phyloP scores from a whole-genome alignment of 768 basidiomycete species.

The Fomitopsis pulvina region DNA sequence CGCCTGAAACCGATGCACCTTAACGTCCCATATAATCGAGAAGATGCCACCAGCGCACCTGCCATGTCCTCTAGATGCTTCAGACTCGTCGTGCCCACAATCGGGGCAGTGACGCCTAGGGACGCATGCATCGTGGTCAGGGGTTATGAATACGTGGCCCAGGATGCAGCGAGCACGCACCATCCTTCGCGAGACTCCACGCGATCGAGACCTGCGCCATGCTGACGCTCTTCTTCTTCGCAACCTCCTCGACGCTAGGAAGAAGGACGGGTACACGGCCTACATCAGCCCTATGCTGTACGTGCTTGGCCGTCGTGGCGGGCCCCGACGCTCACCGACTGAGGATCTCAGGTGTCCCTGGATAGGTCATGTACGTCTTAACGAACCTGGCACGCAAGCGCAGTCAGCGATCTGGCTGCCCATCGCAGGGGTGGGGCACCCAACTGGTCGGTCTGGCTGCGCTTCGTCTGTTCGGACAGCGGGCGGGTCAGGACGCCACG shows the following conservation, averaged over 20 bases:
- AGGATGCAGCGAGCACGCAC: slow-evolving; percentile 10
- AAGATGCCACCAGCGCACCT: slow-evolving; percentile 9
- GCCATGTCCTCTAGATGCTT: slow-evolving; percentile 34
- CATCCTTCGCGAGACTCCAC: slow-evolving; percentile 28
- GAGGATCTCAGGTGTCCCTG: slow-evolving; percentile 12
- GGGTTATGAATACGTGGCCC: background rate
- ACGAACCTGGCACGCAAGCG: slow-evolving; percentile 1
- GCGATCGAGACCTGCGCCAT: slow-evolving; percentile 39
- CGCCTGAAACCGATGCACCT: background rate
- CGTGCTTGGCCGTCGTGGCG: no score
- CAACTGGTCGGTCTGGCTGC: slow-evolving; percentile 21
- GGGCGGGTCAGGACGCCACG: slow-evolving; percentile 28
- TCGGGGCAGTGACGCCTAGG: slow-evolving; percentile 30
- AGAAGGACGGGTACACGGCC: no score
- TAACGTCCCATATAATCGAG: background rate
- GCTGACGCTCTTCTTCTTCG: slow-evolving; percentile 31
- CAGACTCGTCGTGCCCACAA: slow-evolving; percentile 32
- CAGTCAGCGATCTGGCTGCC: background rate
- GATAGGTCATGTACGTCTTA: slow-evolving; percentile 1
- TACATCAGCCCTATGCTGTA: background rate
- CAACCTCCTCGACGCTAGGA: slow-evolving; percentile 31
- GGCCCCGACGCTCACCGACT: slow-evolving; percentile 10
- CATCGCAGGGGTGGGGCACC: background rate
- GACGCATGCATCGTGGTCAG: background rate
- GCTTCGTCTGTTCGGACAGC: slow-evolving; percentile 16